Conservation (phyloP, 2,329 filamentous ascomycete genomes). For the Trichoderma afroharzianum region DNA sequence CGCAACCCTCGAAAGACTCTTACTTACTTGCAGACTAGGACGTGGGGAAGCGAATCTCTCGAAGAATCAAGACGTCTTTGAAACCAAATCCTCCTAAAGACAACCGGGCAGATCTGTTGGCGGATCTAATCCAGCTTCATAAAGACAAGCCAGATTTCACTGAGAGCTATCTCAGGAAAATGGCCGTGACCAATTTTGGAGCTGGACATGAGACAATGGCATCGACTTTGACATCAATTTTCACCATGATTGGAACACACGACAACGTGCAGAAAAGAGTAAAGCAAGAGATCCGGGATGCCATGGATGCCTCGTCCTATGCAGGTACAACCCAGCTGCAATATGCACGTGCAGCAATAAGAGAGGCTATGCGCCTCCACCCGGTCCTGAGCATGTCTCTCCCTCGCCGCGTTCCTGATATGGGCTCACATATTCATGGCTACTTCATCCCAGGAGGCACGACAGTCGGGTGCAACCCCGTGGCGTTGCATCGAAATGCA, state of each 20-base stretch:
- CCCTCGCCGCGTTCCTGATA: constrained; percentile 41
- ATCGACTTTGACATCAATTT: constrained; percentile 47
- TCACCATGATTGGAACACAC: constrained; percentile 46
- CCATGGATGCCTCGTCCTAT: constrained; percentile 22
- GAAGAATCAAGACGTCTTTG: constrained; percentile 32
- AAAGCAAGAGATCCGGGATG: constrained; percentile 30
- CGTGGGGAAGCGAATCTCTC: constrained; percentile 32
- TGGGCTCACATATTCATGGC: constrained; percentile 38
- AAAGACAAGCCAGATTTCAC: constrained; percentile 43
- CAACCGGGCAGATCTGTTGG: constrained; percentile 39
- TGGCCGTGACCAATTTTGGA: constrained; percentile 54
- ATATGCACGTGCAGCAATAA: constrained; percentile 45
- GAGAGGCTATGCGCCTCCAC: constrained; percentile 48
- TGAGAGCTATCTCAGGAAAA: constrained; percentile 46
- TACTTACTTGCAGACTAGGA: constrained; percentile 26
- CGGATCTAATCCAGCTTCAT: constrained; percentile 46
- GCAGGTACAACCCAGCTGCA: constrained; percentile 25
- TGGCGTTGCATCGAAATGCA: constrained; percentile 47
- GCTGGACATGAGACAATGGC: constrained; percentile 54
- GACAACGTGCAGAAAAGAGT: constrained; percentile 31
- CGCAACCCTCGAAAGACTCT: not conserved
- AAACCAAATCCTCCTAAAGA: constrained; percentile 30
- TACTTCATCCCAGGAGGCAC: constrained; percentile 42
- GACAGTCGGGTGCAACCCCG: constrained; percentile 49
- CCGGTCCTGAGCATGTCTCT: constrained; percentile 52